phyloP scores from a whole-genome alignment of 345 rosid species.

The Stellera chamaejasme region DNA sequence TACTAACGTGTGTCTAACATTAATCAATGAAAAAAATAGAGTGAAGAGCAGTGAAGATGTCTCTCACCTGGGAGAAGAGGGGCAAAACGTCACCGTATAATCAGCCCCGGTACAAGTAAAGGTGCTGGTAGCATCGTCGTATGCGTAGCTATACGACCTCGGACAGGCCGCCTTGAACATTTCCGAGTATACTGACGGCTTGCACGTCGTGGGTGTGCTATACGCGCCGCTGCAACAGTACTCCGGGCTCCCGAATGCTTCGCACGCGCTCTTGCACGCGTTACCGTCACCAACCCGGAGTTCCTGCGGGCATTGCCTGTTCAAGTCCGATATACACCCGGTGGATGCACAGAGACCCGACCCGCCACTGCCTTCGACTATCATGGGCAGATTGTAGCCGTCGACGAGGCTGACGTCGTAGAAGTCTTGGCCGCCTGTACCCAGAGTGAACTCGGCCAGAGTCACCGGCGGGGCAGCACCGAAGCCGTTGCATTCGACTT shows the following conservation, averaged over 20 bases:
- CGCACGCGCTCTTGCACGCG: conserved; percentile 94
- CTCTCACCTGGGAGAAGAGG: conserved; percentile 72
- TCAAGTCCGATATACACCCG: conserved; percentile 71
- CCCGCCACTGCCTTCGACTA: conserved; percentile 69
- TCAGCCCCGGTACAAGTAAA: conserved; percentile 88
- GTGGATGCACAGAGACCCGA: conserved; percentile 72
- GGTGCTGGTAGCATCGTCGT: conserved; percentile 88
- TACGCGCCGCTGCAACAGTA: conserved; percentile 97
- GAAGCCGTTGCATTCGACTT: conserved; percentile 52
- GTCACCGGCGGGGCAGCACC: conserved; percentile 89
- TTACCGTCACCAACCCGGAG: conserved; percentile 50
- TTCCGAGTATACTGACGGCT: conserved; percentile 80
- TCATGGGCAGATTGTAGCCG: conserved; percentile 84
- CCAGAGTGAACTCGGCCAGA: conserved; percentile 80
- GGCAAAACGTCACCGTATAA: conserved; percentile 90
- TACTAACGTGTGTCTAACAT: too few relatives aligned
- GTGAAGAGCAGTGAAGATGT: too few relatives aligned
- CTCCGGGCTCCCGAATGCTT: conserved; percentile 85
- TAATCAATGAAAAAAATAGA: too few relatives aligned
- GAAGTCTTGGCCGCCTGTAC: conserved; percentile 73
- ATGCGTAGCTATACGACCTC: conserved; percentile 86
- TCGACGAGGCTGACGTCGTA: conserved; percentile 96
- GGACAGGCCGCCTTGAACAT: conserved; percentile 94
- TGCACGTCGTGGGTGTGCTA: conserved; percentile 69
- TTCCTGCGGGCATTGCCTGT: conserved; percentile 74